Percentiles rank a stretch among this genome's conserved stretches.
Evolutionary conservation across 805 yeast genomes (phyloP).

Genomic region (Cyberlindnera mississippiensis): DNA sequence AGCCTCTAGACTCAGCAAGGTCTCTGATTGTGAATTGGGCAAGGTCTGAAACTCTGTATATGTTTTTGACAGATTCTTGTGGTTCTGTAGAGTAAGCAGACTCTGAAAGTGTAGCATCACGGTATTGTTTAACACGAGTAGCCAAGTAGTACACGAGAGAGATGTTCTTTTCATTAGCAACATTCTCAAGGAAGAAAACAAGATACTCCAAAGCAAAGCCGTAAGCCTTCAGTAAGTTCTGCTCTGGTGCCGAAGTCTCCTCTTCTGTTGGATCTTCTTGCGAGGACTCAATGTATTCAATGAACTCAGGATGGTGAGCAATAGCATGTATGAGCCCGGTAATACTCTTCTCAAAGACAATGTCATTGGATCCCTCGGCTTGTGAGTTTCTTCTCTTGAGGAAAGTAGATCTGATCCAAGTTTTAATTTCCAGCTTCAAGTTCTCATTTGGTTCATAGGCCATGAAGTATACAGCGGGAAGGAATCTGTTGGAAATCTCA

Average conservation of each 20-base stretch:
- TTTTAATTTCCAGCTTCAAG: constrained; percentile 47
- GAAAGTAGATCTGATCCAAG: constrained; percentile 69
- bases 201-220: constrained; percentile 57
- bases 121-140: constrained; percentile 73
- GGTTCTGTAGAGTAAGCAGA: constrained; percentile 29
- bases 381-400: constrained; percentile 23
- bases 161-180: constrained; percentile 63
- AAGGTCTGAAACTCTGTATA: constrained; percentile 70
- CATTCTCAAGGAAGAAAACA: constrained; percentile 51
- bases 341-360: constrained; percentile 61
- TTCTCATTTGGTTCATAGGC: constrained; percentile 68
- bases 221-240: constrained; percentile 38
- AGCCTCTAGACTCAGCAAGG: constrained; percentile 50
- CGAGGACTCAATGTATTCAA: constrained; percentile 33
- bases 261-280: constrained; percentile 12
- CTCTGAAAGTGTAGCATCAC: constrained; percentile 41
- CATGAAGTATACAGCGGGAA: constrained; percentile 64
- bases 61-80: constrained; percentile 28
- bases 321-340: constrained; percentile 65
- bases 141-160: constrained; percentile 73
- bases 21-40: constrained; percentile 63
- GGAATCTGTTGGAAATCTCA: constrained; percentile 57
- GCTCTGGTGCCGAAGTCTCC: constrained; percentile 5
- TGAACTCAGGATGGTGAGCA: constrained; percentile 70
- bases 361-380: constrained; percentile 34